phyloP scores from a whole-genome alignment of 768 basidiomycete species.

The Lactarius akahatsu region DNA sequence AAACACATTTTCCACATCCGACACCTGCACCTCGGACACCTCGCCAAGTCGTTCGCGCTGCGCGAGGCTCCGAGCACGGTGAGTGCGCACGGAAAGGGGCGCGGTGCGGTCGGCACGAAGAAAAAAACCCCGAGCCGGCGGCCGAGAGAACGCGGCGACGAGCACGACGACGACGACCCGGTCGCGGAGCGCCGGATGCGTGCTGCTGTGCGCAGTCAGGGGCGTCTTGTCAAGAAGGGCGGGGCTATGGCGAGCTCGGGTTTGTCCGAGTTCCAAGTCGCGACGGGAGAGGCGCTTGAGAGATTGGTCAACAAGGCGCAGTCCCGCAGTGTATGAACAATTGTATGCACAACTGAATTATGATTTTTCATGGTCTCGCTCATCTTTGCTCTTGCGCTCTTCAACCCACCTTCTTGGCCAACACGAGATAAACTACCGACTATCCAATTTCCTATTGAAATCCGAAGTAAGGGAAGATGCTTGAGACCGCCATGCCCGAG shows the following conservation, averaged over 20 bases:
- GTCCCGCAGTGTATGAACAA: neutral
- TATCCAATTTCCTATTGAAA: neutral
- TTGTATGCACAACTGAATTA: neutral
- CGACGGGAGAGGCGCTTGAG: slow-evolving; percentile 60
- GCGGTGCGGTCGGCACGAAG: slow-evolving; percentile 26
- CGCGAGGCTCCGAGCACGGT: slow-evolving; percentile 71
- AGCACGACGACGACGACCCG: slow-evolving; percentile 34
- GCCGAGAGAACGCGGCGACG: slow-evolving; percentile 24
- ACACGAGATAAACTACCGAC: neutral
- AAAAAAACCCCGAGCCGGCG: slow-evolving; percentile 1
- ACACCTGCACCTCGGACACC: slow-evolving; percentile 90
- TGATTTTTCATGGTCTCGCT: neutral
- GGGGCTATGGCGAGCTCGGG: slow-evolving; percentile 72
- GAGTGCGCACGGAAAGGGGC: slow-evolving; percentile 27
- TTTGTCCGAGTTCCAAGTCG: slow-evolving; percentile 74
- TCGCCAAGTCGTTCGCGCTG: slow-evolving; percentile 88
- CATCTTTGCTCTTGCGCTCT: neutral
- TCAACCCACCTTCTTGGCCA: neutral
- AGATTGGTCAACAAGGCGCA: slow-evolving; percentile 45
- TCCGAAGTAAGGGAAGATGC: neutral
- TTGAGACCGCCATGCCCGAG: neutral
- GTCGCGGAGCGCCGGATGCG: slow-evolving; percentile 85
- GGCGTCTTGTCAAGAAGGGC: slow-evolving; percentile 74
- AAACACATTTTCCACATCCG: slow-evolving; percentile 97
- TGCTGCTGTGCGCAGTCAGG: slow-evolving; percentile 78